A percentile compares a stretch with the other conserved stretches of the same genome.
Evolutionary conservation across 495 filamentous ascomycete species (phyloP).

Genomic region (Tuber aestivum): DNA sequence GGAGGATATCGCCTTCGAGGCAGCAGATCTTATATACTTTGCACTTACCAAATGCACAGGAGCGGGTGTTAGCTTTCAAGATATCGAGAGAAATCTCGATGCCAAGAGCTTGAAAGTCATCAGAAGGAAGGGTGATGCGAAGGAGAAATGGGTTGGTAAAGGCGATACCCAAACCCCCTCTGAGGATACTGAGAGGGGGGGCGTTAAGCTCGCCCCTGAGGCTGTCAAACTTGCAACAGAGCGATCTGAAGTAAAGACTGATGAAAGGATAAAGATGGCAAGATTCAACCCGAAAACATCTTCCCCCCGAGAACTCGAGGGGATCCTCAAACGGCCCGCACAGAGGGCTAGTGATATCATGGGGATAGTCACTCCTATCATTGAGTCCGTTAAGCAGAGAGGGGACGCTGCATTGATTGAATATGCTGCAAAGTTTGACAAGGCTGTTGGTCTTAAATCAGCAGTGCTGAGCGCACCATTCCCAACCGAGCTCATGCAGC

Average conservation of each 20-base stretch:
- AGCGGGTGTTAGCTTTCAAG: conserved; percentile 74
- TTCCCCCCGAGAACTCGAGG: conserved; percentile 55
- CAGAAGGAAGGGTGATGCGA: conserved; percentile 84
- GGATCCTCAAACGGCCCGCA: conserved; percentile 75
- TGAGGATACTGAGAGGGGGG: conserved; percentile 43
- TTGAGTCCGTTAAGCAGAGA: conserved; percentile 69
- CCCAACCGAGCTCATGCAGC: conserved; percentile 72
- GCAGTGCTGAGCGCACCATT: conserved; percentile 86
- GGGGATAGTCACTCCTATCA: conserved; percentile 81
- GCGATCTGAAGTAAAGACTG: conserved; percentile 44
- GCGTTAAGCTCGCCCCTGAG: conserved; percentile 46
- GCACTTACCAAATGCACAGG: conserved; percentile 79
- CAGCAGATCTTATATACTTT: conserved; percentile 93
- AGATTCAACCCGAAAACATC: conserved; percentile 62
- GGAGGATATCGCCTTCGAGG: conserved; percentile 83
- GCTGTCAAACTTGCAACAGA: conserved; percentile 14
- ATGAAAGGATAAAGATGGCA: conserved; percentile 73
- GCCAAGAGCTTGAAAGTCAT: conserved; percentile 91
- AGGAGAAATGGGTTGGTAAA: conserved; percentile 79
- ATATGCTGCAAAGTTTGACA: conserved; percentile 96
- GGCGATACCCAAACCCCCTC: conserved; percentile 56
- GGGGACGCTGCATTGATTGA: conserved; percentile 83
- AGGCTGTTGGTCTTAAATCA: conserved; percentile 79
- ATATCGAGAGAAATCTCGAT: conserved; percentile 86
- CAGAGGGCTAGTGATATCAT: conserved; percentile 92